Evolutionary conservation across 78 protist genomes (phyloP).

Genomic region (Guillardia theta): DNA sequence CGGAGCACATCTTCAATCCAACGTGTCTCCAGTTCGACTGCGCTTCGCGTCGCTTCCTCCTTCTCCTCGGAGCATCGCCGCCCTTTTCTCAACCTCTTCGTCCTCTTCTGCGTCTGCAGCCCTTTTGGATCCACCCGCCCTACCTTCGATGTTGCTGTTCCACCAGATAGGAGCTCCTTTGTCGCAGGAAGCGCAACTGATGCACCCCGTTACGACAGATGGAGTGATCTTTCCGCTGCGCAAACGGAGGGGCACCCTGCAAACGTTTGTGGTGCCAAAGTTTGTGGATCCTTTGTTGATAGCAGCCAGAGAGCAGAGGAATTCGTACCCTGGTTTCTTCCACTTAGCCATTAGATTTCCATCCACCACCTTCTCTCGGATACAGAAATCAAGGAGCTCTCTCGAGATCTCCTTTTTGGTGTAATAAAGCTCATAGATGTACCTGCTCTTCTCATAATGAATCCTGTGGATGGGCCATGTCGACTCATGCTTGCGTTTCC

Average conservation of each 20-base stretch:
- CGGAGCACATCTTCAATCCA: no score
- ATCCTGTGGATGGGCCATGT: conserved; percentile 55
- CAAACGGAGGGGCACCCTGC: conserved; percentile 53
- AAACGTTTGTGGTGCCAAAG: conserved; percentile 53
- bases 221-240: conserved; percentile 46
- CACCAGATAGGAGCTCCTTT: conserved; percentile 30
- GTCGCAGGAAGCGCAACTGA: conserved; percentile 58
- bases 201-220: conserved; percentile 37
- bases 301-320: conserved; percentile 56
- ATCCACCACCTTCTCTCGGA: conserved; percentile 49
- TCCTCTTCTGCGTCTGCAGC: neutral
- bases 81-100: neutral
- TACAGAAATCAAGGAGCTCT: conserved; percentile 54
- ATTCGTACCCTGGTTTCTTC: conserved; percentile 60
- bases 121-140: neutral
- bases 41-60: neutral
- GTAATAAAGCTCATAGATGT: conserved; percentile 54
- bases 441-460: conserved; percentile 37
- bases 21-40: no score
- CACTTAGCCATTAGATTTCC: conserved; percentile 62
- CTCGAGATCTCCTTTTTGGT: conserved; percentile 45
- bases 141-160: neutral
- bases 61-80: conserved; percentile 31
- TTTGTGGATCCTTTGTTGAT: conserved; percentile 38
- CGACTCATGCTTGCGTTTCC: conserved; percentile 53